Evolutionary conservation across 352 stramenopile species (phyloP).

Genomic region (Plasmopara muralis): DNA sequence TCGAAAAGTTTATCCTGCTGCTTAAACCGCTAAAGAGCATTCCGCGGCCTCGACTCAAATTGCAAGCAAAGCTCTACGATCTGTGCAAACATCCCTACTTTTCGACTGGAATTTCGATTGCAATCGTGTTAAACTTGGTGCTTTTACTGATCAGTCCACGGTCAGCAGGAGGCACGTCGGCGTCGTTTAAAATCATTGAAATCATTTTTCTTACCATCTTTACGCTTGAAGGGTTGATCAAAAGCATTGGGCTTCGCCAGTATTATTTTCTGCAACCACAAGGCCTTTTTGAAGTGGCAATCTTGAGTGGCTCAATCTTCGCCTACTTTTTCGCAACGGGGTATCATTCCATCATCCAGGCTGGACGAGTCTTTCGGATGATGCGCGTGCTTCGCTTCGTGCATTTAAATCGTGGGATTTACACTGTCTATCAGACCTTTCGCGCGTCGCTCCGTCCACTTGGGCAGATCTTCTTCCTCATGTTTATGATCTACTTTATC

Average conservation of each 20-base stretch:
- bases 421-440: conserved; percentile 76
- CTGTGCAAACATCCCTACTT: conserved; percentile 61
- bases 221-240: conserved; percentile 43
- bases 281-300: conserved; percentile 57
- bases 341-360: conserved; percentile 63
- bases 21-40: conserved; percentile 56
- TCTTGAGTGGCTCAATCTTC: conserved; percentile 52
- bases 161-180: conserved; percentile 12
- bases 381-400: conserved; percentile 74
- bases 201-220: conserved; percentile 66
- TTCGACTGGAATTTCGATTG: conserved; percentile 35
- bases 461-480: conserved; percentile 73
- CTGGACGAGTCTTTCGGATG: conserved; percentile 65
- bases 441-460: conserved; percentile 56
- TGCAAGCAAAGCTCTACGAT: conserved; percentile 44
- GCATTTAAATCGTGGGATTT: conserved; percentile 60
- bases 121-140: conserved; percentile 66
- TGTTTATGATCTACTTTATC: conserved; percentile 81
- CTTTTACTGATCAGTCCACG: conserved; percentile 58
- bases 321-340: conserved; percentile 57
- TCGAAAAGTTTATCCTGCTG: conserved; percentile 73
- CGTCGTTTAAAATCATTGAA: conserved; percentile 54
- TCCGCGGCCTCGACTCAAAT: conserved; percentile 25
- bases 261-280: conserved; percentile 52
- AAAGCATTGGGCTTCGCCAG: conserved; percentile 52